These are phyloP conservation scores for Trichophyton rubrum DNA, from an alignment of 2,329 filamentous ascomycete species.

Conservation along the genomic window DNA sequence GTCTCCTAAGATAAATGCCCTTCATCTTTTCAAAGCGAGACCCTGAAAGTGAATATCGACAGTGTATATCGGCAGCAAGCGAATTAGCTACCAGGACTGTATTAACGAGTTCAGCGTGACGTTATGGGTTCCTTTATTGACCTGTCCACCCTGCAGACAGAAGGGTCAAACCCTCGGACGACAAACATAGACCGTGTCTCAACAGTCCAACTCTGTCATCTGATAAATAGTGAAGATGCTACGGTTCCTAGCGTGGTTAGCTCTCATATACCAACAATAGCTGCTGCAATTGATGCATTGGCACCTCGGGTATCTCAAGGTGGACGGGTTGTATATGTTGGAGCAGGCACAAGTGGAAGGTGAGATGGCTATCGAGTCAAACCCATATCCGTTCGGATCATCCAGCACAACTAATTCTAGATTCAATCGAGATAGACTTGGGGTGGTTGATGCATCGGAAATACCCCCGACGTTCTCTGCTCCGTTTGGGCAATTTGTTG, in stretches of 20 bases:
- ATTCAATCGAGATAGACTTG: constrained; percentile 20
- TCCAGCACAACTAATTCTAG: not conserved
- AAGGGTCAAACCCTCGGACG: constrained; percentile 26
- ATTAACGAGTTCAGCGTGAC: not conserved
- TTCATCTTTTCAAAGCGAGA: not conserved
- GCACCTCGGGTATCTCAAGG: constrained; percentile 22
- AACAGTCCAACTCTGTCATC: constrained; percentile 27
- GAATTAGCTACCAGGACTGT: not conserved
- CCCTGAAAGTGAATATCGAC: not conserved
- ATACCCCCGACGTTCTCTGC: constrained; percentile 34
- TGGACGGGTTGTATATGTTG: constrained; percentile 30
- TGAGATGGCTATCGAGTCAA: constrained; percentile 12
- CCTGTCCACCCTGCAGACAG: constrained; percentile 26
- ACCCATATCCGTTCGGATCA: not conserved
- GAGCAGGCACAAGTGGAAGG: constrained; percentile 36
- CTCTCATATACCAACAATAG: constrained; percentile 23
- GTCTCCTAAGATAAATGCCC: no score
- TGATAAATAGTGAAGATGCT: constrained; percentile 29
- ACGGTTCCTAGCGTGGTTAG: constrained; percentile 22
- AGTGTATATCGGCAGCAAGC: not conserved
- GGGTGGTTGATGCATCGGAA: constrained; percentile 33
- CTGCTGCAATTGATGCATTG: constrained; percentile 24
- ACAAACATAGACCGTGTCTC: constrained; percentile 27
- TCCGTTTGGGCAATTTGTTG: constrained; percentile 29
- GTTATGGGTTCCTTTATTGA: constrained; percentile 12